A percentile compares a stretch with the other conserved stretches of the same genome.
Evolutionary conservation across 2,329 filamentous ascomycete genomes (phyloP).

Genomic region (Nakataea oryzae): DNA sequence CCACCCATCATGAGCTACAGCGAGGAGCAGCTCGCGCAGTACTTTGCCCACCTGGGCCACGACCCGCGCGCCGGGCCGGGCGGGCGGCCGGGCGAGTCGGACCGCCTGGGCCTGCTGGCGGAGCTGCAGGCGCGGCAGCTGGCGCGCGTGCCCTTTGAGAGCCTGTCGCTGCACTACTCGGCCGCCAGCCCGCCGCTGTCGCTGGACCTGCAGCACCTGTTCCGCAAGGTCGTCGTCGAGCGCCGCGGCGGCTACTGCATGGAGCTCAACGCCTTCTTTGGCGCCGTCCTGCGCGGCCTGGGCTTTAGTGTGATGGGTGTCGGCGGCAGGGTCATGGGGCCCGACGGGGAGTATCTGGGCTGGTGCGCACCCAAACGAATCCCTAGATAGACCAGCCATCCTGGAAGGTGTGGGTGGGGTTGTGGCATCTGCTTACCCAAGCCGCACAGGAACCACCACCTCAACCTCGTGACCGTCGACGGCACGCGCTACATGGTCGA

Average conservation of each 20-base stretch:
- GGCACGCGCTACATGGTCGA: slow-evolving; percentile 39
- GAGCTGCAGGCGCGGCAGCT: slow-evolving; percentile 29
- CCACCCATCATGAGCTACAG: slow-evolving; percentile 1
- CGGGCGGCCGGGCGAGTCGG: background rate
- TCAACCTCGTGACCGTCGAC: slow-evolving; percentile 46
- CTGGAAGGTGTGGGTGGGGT: too few relatives aligned
- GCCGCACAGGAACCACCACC: slow-evolving; percentile 41
- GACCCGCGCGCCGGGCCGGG: background rate
- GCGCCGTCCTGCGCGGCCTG: slow-evolving; percentile 32
- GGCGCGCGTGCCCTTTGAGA: slow-evolving; percentile 42
- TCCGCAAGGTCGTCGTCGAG: slow-evolving; percentile 25
- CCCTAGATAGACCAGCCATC: slow-evolving; percentile 3
- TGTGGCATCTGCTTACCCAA: too few relatives aligned
- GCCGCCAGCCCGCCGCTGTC: slow-evolving; percentile 12
- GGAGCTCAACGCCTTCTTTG: slow-evolving; percentile 33
- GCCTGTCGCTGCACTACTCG: slow-evolving; percentile 39
- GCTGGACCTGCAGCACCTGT: slow-evolving; percentile 18
- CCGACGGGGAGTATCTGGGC: slow-evolving; percentile 11
- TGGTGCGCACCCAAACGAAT: slow-evolving; percentile 14
- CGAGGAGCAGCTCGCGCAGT: slow-evolving; percentile 1
- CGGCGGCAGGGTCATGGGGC: slow-evolving; percentile 1
- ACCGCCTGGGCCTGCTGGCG: slow-evolving; percentile 16
- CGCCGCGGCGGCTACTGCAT: slow-evolving; percentile 44
- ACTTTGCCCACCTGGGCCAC: slow-evolving; percentile 4
- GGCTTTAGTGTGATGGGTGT: slow-evolving; percentile 35